Base-by-base conservation (phyloP, 306 rosid genomes). In the Hylodesmum podocarpum region DNA sequence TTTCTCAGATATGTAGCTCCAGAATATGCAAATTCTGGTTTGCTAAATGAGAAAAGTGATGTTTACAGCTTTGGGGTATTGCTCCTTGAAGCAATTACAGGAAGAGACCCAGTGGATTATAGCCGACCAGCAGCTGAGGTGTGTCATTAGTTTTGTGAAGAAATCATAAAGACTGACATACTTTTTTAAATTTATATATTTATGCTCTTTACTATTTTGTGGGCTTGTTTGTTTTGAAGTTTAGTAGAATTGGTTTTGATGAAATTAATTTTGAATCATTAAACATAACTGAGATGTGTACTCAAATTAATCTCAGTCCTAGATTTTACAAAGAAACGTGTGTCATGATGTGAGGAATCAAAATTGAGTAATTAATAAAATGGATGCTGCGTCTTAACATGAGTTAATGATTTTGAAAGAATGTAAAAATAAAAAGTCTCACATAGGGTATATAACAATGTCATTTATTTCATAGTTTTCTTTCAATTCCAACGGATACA, bases 11-110 rank as follows among this genome's bases (percentile, higher is more conserved):
- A 93, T 59, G 96, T 93, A 29, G 97, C 97, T 66, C 97, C 96
- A 0, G 97, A 93, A 82, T 93, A 93, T 86, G 97, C 97, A 72
- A 93, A 87, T 80, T 88, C 97, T 58, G 96, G 97, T 47, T 90
- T 93, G 70, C 68, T 93, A 76, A 93, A 90, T 39, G 97, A 93
- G 81, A 93, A 90, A 78, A 93, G 97, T 64, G 96, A 90, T 75
- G 93, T 88, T 21, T 90, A 90, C 75, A 90, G 96, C 76, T 90
- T 86, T 75, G 96, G 96, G 22, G 96, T 90, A 47, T 78, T 90
- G 81, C 81, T 90, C 46, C 84, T 90, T 57, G 96, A 90, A 83
- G 91, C 94, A 70, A 89, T 92, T 63, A 92, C 96, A 2, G 97
- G 97, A 71, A 84, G 97, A 72, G 96, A 90, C 65, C 97, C 96